A percentile compares a stretch with the other conserved stretches of the same genome.
Conservation (phyloP, 192 early-diverging fungal genomes). For the Coemansia sp. region DNA sequence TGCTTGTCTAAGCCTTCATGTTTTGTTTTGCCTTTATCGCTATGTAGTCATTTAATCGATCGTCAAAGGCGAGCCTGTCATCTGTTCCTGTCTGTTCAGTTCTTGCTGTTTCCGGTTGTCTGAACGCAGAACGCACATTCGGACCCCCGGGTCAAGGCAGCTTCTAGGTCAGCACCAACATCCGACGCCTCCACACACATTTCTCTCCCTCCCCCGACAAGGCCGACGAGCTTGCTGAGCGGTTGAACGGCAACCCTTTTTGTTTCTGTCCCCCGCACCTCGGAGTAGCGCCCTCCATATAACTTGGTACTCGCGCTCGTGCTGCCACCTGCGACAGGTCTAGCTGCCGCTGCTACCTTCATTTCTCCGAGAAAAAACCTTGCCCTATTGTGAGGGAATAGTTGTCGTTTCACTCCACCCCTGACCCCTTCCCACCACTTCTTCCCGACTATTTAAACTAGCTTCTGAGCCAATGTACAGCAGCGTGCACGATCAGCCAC, state of each 20-base stretch:
- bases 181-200: not conserved
- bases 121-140: not conserved
- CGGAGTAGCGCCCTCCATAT: conserved; percentile 1
- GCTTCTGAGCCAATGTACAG: conserved; percentile 42
- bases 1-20: conserved; percentile 45
- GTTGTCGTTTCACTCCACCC: conserved; percentile 21
- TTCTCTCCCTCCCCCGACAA: conserved; percentile 1
- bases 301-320: not conserved
- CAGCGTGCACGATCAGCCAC: conserved; percentile 57
- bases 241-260: not conserved
- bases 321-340: not conserved
- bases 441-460: conserved; percentile 1
- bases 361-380: not conserved
- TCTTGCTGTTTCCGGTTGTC: conserved; percentile 12
- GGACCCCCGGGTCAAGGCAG: conserved; percentile 3
- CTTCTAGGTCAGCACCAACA: not conserved
- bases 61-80: conserved; percentile 9
- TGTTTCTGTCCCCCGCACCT: conserved; percentile 5
- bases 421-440: conserved; percentile 13
- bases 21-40: conserved; percentile 16
- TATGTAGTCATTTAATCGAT: conserved; percentile 48
- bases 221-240: not conserved
- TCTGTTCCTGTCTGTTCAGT: conserved; percentile 10
- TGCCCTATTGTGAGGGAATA: conserved; percentile 40
- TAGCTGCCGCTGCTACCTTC: not conserved